Percentiles rank a stretch among this genome's conserved stretches.
phyloP scores from a whole-genome alignment of 768 basidiomycete genomes.

The Kwoniella dendrophila region DNA sequence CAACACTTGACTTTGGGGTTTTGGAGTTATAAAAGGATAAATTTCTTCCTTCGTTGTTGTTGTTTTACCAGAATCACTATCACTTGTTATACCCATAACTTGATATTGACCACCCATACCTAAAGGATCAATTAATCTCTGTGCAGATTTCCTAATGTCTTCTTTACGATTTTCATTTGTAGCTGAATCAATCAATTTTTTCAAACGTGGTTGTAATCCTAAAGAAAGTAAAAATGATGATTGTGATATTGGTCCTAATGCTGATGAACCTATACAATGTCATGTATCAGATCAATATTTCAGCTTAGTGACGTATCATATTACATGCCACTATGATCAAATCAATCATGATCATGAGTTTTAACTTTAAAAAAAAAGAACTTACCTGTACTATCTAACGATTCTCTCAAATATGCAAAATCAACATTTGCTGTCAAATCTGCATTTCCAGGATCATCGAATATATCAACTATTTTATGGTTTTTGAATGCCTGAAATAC shows the following conservation, averaged over 20 bases:
- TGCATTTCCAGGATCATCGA: constrained; percentile 79
- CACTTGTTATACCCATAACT: constrained; percentile 66
- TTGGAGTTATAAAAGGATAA: constrained; percentile 15
- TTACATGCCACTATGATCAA: too few relatives aligned
- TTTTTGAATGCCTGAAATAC: constrained; percentile 76
- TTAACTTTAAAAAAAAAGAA: constrained; percentile 1
- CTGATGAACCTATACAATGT: constrained; percentile 54
- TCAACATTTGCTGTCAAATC: constrained; percentile 98
- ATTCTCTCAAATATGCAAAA: constrained; percentile 82
- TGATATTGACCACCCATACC: constrained; percentile 89
- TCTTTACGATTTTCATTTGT: constrained; percentile 59
- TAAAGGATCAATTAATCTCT: constrained; percentile 71
- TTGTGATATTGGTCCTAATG: constrained; percentile 75
- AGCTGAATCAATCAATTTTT: constrained; percentile 64
- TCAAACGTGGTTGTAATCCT: constrained; percentile 71
- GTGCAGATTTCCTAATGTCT: constrained; percentile 66
- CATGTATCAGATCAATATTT: neutral
- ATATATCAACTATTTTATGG: constrained; percentile 81
- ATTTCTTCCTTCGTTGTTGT: constrained; percentile 5
- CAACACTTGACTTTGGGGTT: too few relatives aligned
- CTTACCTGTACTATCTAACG: constrained; percentile 68
- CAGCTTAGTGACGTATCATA: neutral
- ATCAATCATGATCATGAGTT: too few relatives aligned
- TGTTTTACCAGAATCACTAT: neutral
- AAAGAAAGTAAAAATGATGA: constrained; percentile 74